These are phyloP conservation scores for Neurospora crassa DNA, from an alignment of 2,329 filamentous ascomycete genomes.

Conservation along the genomic window DNA sequence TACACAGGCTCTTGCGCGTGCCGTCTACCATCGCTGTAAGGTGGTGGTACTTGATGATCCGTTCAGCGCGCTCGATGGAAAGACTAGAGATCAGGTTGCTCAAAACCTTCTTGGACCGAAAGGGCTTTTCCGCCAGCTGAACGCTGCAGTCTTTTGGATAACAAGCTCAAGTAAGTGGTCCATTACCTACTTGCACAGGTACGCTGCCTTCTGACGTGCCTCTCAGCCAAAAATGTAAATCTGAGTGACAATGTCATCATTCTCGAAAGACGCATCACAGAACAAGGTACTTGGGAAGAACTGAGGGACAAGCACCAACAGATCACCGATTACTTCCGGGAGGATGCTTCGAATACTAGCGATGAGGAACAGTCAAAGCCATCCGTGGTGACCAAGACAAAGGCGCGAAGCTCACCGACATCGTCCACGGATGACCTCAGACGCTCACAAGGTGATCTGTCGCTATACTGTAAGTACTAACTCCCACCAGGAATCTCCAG, in stretches of 20 bases:
- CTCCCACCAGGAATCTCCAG: background rate
- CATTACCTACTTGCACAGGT: background rate
- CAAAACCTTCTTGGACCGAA: conserved; percentile 20
- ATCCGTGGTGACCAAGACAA: background rate
- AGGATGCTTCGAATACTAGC: conserved; percentile 2
- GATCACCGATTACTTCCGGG: conserved; percentile 25
- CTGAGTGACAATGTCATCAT: conserved; percentile 32
- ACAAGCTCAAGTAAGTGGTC: conserved; percentile 20
- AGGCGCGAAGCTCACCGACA: conserved; percentile 2
- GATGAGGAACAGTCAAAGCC: background rate
- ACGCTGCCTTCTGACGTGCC: background rate
- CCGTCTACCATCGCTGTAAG: conserved; percentile 21
- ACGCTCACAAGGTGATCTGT: conserved; percentile 24
- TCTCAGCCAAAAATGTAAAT: conserved; percentile 26
- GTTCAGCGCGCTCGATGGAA: conserved; percentile 26
- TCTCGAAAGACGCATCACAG: conserved; percentile 25
- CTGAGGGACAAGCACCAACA: conserved; percentile 23
- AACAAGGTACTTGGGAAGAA: conserved; percentile 30
- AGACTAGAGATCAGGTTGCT: conserved; percentile 23
- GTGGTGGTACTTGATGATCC: conserved; percentile 26
- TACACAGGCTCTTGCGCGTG: conserved; percentile 26
- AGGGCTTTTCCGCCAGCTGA: conserved; percentile 21
- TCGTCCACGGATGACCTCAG: conserved; percentile 11
- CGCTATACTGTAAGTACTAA: conserved; percentile 25
- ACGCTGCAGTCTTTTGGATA: conserved; percentile 25